Conservation (phyloP, 345 rosid species). For the Boechera retrofracta region DNA sequence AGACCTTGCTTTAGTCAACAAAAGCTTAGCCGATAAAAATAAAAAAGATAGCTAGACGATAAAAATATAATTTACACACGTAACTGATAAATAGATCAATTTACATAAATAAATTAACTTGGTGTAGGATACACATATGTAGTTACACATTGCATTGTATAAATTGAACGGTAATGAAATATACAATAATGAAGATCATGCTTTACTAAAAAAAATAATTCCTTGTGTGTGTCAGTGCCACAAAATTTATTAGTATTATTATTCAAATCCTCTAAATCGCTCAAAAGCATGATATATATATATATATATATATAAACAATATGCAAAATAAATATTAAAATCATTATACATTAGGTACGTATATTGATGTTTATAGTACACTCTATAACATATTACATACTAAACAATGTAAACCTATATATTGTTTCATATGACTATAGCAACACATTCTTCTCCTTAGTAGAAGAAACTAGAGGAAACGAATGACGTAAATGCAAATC, state of each 20-base stretch:
- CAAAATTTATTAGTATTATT: background rate
- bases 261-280: background rate
- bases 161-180: background rate
- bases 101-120: background rate
- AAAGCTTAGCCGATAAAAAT: background rate
- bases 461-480: background rate
- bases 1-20: no score
- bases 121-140: background rate
- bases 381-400: background rate
- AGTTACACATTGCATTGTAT: background rate
- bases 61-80: background rate
- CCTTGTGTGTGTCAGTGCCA: background rate
- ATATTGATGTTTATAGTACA: background rate
- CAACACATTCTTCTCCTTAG: background rate
- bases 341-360: no score
- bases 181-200: background rate
- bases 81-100: no score
- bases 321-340: background rate
- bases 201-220: no score
- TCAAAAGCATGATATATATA: background rate
- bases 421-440: background rate
- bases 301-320: background rate
- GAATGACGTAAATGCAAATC: background rate
- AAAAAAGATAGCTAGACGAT: no score
- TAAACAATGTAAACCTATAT: background rate